Evolutionary conservation across 116 monocot species (phyloP), one percentile per base, ranked within the genome.

Genomic region (Papilionanthe hybrid): DNA sequence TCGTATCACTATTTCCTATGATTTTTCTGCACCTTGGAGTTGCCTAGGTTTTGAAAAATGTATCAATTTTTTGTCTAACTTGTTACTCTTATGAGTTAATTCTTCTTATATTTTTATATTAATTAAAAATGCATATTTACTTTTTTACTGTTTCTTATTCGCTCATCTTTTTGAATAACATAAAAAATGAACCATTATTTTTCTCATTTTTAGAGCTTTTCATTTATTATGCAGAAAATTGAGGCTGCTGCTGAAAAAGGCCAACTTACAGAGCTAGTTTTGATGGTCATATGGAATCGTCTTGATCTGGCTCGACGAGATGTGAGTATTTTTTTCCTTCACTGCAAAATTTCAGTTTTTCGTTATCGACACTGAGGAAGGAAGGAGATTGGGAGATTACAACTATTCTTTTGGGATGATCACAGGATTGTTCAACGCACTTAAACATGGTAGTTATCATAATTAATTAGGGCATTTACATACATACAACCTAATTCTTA

Each of bases 211-310:
- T 78, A 8, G 42, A 32, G 41, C 45, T 32, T 30, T 77, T 7
- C 45, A 55, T 30, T 53, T 72, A 80, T 10, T 72, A 4, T 82
- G 81, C 77, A 97, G 97, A 92, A 87, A 92, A 97, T 97, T 71
- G 97, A 94, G 82, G 91, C 88, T 78, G 92, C 97, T 80, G 97
- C 89, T 81, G 97, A 97, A 72, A 92, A 83, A 81, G 92, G 94
- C 13, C 91, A 97, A 80, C 91, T 97, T 63, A 94, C 84, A 49
- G 97, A 97, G 75, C 88, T 97, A 77, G 88, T 94, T 78, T 78
- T 97, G 49, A 86, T 97, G 97, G 87, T 97, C 79, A 92, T 97
- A 73, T 89, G 92, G 92, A 97, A 97, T 82, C 92, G 94, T 4
- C 89, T 94, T 50, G 97, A 94, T 86, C 77, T 97, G 23, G 97